Percentiles rank a stretch among this genome's conserved stretches.
Evolutionary conservation across 345 rosid genomes (phyloP).

Genomic region (Firmiana major): DNA sequence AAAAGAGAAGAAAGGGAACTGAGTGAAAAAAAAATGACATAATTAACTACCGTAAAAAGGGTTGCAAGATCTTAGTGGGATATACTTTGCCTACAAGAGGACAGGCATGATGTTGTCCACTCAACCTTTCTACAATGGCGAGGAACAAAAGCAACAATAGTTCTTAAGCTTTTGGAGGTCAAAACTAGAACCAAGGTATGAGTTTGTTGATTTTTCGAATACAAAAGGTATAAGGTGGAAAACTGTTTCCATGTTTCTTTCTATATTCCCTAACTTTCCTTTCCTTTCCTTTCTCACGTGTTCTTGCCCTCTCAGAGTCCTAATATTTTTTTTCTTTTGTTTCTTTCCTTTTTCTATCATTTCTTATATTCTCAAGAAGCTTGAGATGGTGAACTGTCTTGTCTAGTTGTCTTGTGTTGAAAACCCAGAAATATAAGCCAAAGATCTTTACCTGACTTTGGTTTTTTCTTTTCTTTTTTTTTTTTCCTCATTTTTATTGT

Average conservation of each 20-base stretch:
- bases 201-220: constrained; percentile 23
- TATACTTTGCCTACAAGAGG: constrained; percentile 60
- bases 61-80: constrained; percentile 52
- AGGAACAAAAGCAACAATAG: constrained; percentile 11
- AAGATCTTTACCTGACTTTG: constrained; percentile 12
- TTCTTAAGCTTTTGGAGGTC: constrained; percentile 27
- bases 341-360: not conserved
- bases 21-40: constrained; percentile 16
- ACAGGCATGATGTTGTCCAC: constrained; percentile 52
- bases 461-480: not conserved
- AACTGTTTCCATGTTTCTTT: constrained; percentile 10
- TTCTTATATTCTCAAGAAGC: constrained; percentile 8
- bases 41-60: constrained; percentile 23
- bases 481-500: not conserved
- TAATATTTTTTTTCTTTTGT: not conserved
- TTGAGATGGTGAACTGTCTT: not conserved
- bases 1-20: not conserved
- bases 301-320: not conserved
- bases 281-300: not conserved
- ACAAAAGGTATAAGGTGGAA: not conserved
- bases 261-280: not conserved
- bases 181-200: constrained; percentile 33
- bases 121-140: constrained; percentile 34
- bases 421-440: constrained; percentile 9
- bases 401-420: not conserved